These are phyloP conservation scores for Fistulinella staudtii DNA, from an alignment of 1,284 basidiomycete genomes.

Conservation along the genomic window DNA sequence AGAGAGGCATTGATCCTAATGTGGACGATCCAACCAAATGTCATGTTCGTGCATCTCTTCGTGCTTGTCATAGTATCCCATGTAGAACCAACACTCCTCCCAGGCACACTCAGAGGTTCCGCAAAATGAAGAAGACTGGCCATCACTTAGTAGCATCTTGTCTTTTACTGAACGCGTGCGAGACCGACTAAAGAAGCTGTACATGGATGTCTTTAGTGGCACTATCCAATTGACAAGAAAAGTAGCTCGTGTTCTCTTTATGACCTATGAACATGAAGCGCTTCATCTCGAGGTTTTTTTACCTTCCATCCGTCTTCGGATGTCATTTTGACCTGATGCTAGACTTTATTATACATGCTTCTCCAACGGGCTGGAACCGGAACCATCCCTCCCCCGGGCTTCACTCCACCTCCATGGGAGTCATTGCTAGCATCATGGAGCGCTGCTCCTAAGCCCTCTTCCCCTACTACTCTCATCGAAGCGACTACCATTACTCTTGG, in stretches of 20 bases:
- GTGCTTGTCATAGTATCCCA: neutral
- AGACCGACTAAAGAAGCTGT: slow-evolving; percentile 66
- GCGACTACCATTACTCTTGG: slow-evolving; percentile 67
- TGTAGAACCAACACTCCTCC: neutral
- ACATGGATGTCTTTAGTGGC: slow-evolving; percentile 65
- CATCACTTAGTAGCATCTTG: slow-evolving; percentile 69
- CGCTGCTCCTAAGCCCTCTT: slow-evolving; percentile 39
- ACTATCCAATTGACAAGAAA: slow-evolving; percentile 58
- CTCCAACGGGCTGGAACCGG: slow-evolving; percentile 74
- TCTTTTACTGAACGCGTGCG: slow-evolving; percentile 76
- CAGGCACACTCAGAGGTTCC: slow-evolving; percentile 92
- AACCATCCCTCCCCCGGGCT: slow-evolving; percentile 76
- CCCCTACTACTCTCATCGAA: slow-evolving; percentile 53
- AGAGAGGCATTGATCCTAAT: slow-evolving; percentile 95
- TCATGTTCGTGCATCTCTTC: slow-evolving; percentile 53
- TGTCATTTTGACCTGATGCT: slow-evolving; percentile 11
- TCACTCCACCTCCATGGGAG: slow-evolving; percentile 73
- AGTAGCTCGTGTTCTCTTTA: slow-evolving; percentile 78
- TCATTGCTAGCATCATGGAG: slow-evolving; percentile 69
- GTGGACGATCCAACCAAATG: slow-evolving; percentile 85
- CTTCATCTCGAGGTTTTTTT: slow-evolving; percentile 68
- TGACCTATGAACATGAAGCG: slow-evolving; percentile 88
- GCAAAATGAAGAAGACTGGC: slow-evolving; percentile 80
- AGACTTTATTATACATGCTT: slow-evolving; percentile 94
- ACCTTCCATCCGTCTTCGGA: neutral